Conservation (phyloP, 345 rosid genomes). For the Eucalyptus fibrosa region DNA sequence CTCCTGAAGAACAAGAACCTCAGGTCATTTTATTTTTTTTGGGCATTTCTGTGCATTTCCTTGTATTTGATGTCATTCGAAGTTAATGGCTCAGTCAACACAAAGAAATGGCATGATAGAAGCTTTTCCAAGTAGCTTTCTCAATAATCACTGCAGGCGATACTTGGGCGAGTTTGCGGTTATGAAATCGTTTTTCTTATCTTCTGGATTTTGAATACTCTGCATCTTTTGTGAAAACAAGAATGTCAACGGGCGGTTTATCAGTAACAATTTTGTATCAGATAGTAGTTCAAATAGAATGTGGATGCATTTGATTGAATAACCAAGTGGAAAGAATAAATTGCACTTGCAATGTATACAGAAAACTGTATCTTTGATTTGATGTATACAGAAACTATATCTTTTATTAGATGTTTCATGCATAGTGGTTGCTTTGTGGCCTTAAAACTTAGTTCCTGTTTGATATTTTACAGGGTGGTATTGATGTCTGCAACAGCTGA, state of each 20-base stretch:
- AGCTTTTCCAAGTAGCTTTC: not conserved
- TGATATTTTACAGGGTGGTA: slow-evolving; percentile 49
- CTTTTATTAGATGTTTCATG: not conserved
- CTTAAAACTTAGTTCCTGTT: not conserved
- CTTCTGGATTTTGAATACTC: not conserved
- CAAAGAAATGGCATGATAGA: not conserved
- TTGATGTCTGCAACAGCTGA: slow-evolving; percentile 99
- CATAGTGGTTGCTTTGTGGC: not conserved
- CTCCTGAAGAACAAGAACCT: slow-evolving; percentile 56
- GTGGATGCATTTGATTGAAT: not conserved
- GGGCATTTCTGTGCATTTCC: not conserved
- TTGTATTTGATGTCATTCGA: not conserved
- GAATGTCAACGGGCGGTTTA: not conserved
- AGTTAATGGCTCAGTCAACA: not conserved
- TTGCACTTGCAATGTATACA: not conserved
- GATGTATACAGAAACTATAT: not conserved
- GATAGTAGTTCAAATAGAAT: not conserved
- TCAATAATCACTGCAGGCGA: not conserved
- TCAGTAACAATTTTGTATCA: not conserved
- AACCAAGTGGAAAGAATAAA: not conserved
- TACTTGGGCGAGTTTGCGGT: not conserved
- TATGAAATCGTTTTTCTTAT: not conserved
- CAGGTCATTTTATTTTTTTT: slow-evolving; percentile 23
- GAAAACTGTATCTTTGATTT: not conserved
- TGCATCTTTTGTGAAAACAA: not conserved